Evolutionary conservation across 2,329 filamentous ascomycete genomes (phyloP).

Genomic region (Bipolaris zeicola): DNA sequence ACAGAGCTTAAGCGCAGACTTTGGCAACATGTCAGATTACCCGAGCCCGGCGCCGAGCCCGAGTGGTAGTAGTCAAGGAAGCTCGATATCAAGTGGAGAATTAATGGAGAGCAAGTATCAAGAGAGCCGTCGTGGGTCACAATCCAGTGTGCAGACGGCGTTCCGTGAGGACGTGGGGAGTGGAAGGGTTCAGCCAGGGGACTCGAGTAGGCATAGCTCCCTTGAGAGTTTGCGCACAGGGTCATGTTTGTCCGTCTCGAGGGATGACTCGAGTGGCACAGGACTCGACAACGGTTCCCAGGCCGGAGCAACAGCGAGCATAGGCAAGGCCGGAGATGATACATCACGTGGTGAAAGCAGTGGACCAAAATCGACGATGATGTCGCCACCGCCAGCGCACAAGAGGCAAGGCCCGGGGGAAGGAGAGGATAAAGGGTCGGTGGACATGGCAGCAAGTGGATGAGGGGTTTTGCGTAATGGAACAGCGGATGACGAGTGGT

Average conservation of each 20-base stretch:
- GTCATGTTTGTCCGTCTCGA: slow-evolving; percentile 15
- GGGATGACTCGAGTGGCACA: slow-evolving; percentile 22
- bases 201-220: slow-evolving; percentile 30
- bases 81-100: slow-evolving; percentile 47
- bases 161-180: slow-evolving; percentile 26
- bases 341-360: slow-evolving; percentile 1
- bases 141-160: slow-evolving; percentile 38
- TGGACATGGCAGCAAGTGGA: not conserved
- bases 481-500: not conserved
- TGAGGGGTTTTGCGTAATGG: slow-evolving; percentile 1
- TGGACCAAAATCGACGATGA: slow-evolving; percentile 9
- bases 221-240: slow-evolving; percentile 14
- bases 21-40: slow-evolving; percentile 46
- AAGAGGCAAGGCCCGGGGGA: slow-evolving; percentile 1
- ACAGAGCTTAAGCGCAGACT: slow-evolving; percentile 14
- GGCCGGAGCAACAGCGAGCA: slow-evolving; percentile 28
- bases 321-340: slow-evolving; percentile 19
- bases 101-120: slow-evolving; percentile 29
- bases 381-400: not conserved
- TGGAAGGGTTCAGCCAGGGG: slow-evolving; percentile 15
- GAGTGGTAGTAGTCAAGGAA: slow-evolving; percentile 46
- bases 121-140: slow-evolving; percentile 36
- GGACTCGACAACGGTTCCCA: slow-evolving; percentile 26
- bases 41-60: slow-evolving; percentile 50
- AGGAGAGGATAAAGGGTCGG: slow-evolving; percentile 3